Evolutionary conservation across 148 eudicot genomes (phyloP).

Genomic region (Vaccinium macrocarpon): DNA sequence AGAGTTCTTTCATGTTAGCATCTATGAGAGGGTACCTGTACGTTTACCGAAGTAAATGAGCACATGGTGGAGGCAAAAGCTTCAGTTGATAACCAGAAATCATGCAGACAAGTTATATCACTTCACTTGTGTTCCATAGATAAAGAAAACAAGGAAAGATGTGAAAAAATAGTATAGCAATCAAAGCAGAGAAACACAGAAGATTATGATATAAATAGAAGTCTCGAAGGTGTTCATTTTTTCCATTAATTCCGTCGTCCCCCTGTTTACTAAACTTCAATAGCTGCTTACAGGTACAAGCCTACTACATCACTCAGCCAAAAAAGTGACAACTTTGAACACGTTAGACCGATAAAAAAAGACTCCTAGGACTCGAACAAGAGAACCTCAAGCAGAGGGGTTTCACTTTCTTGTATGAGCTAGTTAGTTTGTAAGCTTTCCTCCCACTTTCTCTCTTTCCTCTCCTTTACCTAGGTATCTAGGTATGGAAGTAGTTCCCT

Average conservation of each 20-base stretch:
- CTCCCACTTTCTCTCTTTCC: too few relatives aligned
- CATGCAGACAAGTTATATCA: neutral
- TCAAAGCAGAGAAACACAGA: neutral
- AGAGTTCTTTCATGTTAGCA: conserved; percentile 92
- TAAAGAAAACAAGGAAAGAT: neutral
- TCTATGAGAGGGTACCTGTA: conserved; percentile 85
- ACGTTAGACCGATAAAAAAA: neutral
- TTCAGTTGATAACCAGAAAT: neutral
- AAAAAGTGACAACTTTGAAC: neutral
- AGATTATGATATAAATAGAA: neutral
- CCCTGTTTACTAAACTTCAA: neutral
- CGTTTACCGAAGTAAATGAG: neutral
- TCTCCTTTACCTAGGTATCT: too few relatives aligned
- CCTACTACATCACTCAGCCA: neutral
- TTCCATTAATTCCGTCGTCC: neutral
- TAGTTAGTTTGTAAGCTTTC: too few relatives aligned
- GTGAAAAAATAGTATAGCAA: neutral
- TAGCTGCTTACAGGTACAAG: neutral
- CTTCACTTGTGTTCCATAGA: neutral
- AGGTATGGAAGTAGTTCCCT: too few relatives aligned
- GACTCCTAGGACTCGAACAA: too few relatives aligned
- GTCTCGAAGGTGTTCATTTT: neutral
- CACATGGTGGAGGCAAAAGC: conserved; percentile 8
- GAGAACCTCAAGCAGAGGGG: too few relatives aligned
- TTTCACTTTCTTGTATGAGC: too few relatives aligned